Conservation (phyloP, 345 rosid species). For the Isatis tinctoria region DNA sequence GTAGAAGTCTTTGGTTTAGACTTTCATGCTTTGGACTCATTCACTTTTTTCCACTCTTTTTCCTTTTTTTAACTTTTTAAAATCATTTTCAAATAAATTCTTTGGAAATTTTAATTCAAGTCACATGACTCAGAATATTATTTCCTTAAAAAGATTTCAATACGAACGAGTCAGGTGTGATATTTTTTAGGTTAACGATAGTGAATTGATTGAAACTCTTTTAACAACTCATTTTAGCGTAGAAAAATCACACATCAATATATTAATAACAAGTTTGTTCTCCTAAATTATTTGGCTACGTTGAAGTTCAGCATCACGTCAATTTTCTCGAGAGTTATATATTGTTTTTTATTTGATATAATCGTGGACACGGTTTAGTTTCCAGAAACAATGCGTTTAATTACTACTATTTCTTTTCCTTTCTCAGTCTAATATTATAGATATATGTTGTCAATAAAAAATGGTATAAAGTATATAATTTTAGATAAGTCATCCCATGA, state of each 20-base stretch:
- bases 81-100: background rate
- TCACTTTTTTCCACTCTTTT: conserved; percentile 10
- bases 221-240: background rate
- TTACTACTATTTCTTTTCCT: background rate
- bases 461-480: background rate
- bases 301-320: conserved; percentile 1
- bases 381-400: background rate
- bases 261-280: background rate
- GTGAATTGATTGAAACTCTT: conserved; percentile 4
- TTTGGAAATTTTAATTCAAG: background rate
- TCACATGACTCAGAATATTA: conserved; percentile 15
- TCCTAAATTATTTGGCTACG: background rate
- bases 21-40: conserved; percentile 21
- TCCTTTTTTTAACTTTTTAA: background rate
- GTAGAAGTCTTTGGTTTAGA: conserved; percentile 9
- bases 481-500: background rate
- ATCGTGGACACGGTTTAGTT: background rate
- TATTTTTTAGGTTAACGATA: background rate
- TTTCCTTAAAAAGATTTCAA: background rate
- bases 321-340: background rate
- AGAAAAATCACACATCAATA: background rate
- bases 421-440: background rate
- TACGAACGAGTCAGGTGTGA: background rate
- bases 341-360: background rate
- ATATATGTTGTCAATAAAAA: background rate